These are phyloP conservation scores for Backusella mclennaniae DNA, from an alignment of 192 early-diverging fungal genomes.

Conservation along the genomic window DNA sequence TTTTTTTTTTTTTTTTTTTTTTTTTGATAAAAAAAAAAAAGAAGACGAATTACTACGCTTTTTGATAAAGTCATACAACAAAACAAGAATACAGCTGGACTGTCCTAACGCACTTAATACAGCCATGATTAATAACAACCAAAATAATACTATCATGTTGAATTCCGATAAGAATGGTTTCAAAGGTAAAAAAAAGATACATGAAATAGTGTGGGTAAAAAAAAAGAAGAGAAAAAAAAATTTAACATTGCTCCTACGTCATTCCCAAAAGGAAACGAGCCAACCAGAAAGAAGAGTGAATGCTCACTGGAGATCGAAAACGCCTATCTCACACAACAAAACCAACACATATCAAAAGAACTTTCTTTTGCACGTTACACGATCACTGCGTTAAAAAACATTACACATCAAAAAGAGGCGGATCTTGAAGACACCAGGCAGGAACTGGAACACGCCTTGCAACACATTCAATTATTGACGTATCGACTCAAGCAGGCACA, in stretches of 20 bases:
- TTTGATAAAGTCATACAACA: not conserved
- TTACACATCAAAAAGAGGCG: constrained; percentile 29
- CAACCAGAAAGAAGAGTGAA: constrained; percentile 9
- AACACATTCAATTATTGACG: constrained; percentile 28
- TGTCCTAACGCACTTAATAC: not conserved
- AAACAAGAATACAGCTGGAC: not conserved
- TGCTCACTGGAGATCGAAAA: constrained; percentile 27
- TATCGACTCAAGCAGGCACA: constrained; percentile 17
- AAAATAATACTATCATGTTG: not conserved
- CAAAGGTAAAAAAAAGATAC: not conserved
- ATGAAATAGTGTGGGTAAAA: constrained; percentile 2
- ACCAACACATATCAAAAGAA: constrained; percentile 25
- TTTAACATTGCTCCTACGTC: not conserved
- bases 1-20: not conserved
- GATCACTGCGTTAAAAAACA: constrained; percentile 32
- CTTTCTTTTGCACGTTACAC: constrained; percentile 34
- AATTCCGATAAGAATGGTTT: not conserved
- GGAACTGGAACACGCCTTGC: constrained; percentile 35
- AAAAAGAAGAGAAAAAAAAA: not conserved
- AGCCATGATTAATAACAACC: not conserved
- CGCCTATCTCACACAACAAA: constrained; percentile 31
- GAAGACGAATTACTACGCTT: not conserved
- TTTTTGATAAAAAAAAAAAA: not conserved
- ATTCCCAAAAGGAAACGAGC: not conserved
- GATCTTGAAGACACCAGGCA: constrained; percentile 27